Conservation (phyloP, 306 rosid genomes). For the Quercus cerris region DNA sequence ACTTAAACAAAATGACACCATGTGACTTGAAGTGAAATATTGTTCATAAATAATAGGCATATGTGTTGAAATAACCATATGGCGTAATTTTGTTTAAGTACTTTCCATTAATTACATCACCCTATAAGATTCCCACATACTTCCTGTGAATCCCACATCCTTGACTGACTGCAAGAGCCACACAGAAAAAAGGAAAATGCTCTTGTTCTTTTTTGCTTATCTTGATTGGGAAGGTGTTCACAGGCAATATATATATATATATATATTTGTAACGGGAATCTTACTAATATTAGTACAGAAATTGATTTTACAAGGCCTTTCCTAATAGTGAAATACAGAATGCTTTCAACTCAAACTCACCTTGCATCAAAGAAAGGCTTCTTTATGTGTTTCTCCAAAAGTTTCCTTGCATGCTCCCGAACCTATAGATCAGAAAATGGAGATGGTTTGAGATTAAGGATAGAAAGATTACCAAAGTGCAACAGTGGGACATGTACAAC, state of each 20-base stretch:
- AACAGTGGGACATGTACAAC: background rate
- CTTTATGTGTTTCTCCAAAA: slow-evolving; percentile 71
- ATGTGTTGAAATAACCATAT: too few species aligned
- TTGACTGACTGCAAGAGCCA: background rate
- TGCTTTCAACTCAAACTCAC: slow-evolving; percentile 38
- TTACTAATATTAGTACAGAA: background rate
- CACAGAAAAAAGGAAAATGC: background rate
- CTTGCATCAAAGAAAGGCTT: slow-evolving; percentile 82
- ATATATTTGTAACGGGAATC: background rate
- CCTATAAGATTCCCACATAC: background rate
- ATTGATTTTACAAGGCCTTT: background rate
- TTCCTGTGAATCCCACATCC: background rate
- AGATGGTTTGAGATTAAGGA: slow-evolving; percentile 6
- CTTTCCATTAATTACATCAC: too few species aligned
- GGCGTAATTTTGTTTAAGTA: too few species aligned
- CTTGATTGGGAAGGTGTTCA: background rate
- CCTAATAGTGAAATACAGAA: background rate
- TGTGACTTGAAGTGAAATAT: too few species aligned
- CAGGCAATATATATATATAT: background rate
- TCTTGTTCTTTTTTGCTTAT: background rate
- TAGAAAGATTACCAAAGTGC: slow-evolving; percentile 2
- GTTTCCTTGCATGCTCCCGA: slow-evolving; percentile 92
- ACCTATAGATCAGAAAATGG: slow-evolving; percentile 47
- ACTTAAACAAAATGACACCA: too few species aligned
- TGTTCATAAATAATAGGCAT: too few species aligned